phyloP scores from a whole-genome alignment of 371 early-diverging fungal species.

The Pancytospora philotis region DNA sequence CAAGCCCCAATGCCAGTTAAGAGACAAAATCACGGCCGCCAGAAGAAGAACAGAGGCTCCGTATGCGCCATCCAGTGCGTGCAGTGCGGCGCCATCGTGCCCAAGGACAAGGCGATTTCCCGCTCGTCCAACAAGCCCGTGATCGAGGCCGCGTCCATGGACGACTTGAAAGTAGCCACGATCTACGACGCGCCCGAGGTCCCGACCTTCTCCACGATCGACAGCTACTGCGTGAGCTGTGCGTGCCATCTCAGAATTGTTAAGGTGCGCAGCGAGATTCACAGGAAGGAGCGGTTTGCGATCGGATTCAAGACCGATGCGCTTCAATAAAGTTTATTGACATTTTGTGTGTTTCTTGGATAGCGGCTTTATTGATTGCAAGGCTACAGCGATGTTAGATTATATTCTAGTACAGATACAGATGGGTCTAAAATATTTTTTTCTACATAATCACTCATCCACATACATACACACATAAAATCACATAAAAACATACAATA shows the following conservation, averaged over 20 bases:
- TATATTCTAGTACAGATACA: no score
- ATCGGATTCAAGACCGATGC: no score
- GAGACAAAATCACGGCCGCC: conserved; percentile 94
- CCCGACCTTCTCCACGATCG: conserved; percentile 92
- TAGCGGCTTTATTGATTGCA: no score
- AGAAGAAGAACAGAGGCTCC: conserved; percentile 94
- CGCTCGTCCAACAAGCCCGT: conserved; percentile 88
- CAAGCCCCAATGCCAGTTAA: conserved; percentile 61
- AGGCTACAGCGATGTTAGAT: no score
- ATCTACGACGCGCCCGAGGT: conserved; percentile 81
- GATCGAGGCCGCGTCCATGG: conserved; percentile 87
- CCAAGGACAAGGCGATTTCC: conserved; percentile 99
- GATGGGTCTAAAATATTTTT: no score
- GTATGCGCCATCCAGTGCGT: conserved; percentile 84
- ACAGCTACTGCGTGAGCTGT: conserved; percentile 90
- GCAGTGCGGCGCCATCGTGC: conserved; percentile 89
- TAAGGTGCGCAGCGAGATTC: conserved; percentile 76
- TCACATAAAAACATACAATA: no score
- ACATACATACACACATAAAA: no score
- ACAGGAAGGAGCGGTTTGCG: conserved; percentile 80
- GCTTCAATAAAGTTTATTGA: no score
- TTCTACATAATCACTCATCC: no score
- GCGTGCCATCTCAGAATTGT: conserved; percentile 91
- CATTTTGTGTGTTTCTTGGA: no score
- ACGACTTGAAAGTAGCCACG: conserved; percentile 85